Conservation (phyloP, 169 alveolate genomes). For the Plasmodium gonderi region DNA sequence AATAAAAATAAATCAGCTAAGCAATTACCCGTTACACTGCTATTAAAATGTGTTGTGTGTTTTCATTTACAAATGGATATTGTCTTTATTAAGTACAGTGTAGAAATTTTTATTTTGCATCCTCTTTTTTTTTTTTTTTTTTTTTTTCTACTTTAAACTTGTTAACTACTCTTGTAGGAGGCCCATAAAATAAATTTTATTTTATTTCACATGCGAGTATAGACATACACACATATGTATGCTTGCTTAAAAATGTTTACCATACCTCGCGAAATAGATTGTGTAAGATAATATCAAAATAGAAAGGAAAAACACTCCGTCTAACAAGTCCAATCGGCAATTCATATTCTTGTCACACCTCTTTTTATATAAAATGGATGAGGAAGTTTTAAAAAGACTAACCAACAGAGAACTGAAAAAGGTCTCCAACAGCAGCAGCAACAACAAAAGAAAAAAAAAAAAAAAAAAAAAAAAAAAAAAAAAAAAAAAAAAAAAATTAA, state of each 20-base stretch:
- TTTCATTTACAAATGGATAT: background rate
- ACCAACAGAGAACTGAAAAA: slow-evolving; percentile 50
- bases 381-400: slow-evolving; percentile 35
- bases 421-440: background rate
- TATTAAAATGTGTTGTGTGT: too few relatives aligned
- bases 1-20: too few relatives aligned
- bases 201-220: too few relatives aligned
- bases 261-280: too few relatives aligned
- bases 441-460: too few relatives aligned
- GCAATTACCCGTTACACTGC: too few relatives aligned
- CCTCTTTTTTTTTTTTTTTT: background rate
- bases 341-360: background rate
- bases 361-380: slow-evolving; percentile 11
- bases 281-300: background rate
- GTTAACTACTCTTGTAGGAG: background rate
- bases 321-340: background rate
- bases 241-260: too few relatives aligned
- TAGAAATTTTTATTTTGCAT: background rate
- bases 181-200: background rate
- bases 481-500: background rate
- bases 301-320: background rate
- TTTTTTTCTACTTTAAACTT: background rate
- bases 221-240: too few relatives aligned
- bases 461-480: background rate
- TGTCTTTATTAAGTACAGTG: background rate